phyloP scores from a whole-genome alignment of 768 basidiomycete genomes.

The Boletus barrowsii region DNA sequence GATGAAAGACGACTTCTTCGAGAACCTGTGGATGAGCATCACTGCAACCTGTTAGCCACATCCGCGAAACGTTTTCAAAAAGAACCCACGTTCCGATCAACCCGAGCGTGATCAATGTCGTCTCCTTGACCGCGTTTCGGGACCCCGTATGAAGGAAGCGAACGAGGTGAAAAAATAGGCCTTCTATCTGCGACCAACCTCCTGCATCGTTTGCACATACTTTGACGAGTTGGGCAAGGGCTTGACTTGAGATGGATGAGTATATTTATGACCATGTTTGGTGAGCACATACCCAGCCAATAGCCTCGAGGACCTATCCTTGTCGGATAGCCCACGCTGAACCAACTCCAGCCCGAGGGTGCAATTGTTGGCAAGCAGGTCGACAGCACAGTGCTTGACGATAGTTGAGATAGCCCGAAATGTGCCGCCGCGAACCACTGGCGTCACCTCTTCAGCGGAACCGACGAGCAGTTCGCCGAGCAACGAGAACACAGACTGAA shows the following conservation, averaged over 20 bases:
- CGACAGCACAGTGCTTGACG: constrained; percentile 41
- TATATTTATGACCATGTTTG: neutral
- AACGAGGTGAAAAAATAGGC: constrained; percentile 45
- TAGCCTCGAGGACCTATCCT: constrained; percentile 58
- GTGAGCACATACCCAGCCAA: constrained; percentile 58
- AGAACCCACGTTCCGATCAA: constrained; percentile 42
- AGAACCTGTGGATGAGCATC: constrained; percentile 50
- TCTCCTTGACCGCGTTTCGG: constrained; percentile 56
- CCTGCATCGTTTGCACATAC: constrained; percentile 37
- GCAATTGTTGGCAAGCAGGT: constrained; percentile 29
- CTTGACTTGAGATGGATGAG: constrained; percentile 33
- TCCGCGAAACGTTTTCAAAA: neutral
- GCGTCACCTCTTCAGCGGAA: constrained; percentile 42
- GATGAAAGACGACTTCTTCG: constrained; percentile 54
- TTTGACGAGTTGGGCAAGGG: constrained; percentile 46
- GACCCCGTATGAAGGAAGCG: constrained; percentile 42
- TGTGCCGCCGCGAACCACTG: constrained; percentile 42
- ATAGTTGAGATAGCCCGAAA: constrained; percentile 41
- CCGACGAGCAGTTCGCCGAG: constrained; percentile 43
- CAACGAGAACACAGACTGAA: constrained; percentile 35
- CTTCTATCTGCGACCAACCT: constrained; percentile 36
- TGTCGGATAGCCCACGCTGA: constrained; percentile 48
- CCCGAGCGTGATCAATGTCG: constrained; percentile 59
- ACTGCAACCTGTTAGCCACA: constrained; percentile 33
- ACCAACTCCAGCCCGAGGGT: constrained; percentile 38